phyloP scores from a whole-genome alignment of 345 rosid species.

The Eucalyptus erythrocorys region DNA sequence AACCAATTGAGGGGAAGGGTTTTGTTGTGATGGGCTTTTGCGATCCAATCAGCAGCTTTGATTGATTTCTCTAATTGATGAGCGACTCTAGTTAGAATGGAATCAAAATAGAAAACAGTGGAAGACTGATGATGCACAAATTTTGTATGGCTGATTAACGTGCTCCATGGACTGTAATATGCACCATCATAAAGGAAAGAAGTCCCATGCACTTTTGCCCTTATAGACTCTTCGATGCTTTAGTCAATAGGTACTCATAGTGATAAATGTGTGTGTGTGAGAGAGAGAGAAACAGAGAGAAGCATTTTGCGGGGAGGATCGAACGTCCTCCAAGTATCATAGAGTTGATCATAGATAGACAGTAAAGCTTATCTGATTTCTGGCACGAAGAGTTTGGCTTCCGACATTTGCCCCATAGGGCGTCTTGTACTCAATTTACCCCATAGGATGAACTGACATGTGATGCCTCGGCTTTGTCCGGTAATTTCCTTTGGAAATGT shows the following conservation, averaged over 20 bases:
- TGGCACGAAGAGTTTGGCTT: background rate
- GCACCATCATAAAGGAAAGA: background rate
- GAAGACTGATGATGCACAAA: background rate
- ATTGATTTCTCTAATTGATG: rapidly evolving
- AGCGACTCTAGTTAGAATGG: background rate
- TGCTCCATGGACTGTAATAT: background rate
- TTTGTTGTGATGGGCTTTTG: too few species aligned
- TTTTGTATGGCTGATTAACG: background rate
- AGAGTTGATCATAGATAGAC: background rate
- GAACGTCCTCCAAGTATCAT: background rate
- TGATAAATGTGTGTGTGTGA: background rate
- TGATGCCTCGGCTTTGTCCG: background rate
- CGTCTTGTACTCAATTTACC: background rate
- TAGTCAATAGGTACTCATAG: background rate
- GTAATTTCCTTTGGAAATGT: background rate
- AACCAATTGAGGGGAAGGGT: too few species aligned
- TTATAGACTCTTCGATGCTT: background rate
- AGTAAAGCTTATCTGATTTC: background rate
- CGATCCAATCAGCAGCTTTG: too few species aligned
- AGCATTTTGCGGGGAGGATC: background rate
- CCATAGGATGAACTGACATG: background rate
- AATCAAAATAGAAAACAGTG: background rate
- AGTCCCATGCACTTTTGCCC: background rate
- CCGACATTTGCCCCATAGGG: background rate
- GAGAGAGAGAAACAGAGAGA: background rate